Conservation (phyloP, 352 stramenopile species). For the Globisporangium mamillatum region DNA sequence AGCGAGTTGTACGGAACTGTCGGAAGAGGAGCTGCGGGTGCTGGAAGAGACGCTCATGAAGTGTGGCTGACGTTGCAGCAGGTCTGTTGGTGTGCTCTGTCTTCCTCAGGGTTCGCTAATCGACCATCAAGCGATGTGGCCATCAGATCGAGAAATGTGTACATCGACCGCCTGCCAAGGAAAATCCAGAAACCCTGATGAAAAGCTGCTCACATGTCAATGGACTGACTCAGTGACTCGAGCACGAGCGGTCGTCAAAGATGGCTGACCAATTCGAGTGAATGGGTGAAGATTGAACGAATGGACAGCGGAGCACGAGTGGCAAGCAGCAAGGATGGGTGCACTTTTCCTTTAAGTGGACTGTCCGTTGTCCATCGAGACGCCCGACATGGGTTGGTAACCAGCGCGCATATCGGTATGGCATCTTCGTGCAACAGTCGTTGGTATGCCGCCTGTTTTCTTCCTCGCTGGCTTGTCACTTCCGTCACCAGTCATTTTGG, state of each 20-base stretch:
- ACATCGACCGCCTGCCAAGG: neutral
- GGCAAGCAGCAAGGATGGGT: neutral
- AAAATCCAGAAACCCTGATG: neutral
- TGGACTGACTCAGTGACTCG: neutral
- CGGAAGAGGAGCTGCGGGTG: conserved; percentile 25
- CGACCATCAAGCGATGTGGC: neutral
- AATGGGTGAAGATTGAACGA: conserved; percentile 4
- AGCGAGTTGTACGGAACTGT: conserved; percentile 12
- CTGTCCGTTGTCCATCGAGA: neutral
- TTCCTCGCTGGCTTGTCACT: neutral
- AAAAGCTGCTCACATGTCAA: neutral
- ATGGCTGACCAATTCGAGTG: neutral
- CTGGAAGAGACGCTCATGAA: conserved; percentile 27
- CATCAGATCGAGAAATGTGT: neutral
- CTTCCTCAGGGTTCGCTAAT: neutral
- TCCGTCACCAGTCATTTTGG: conserved; percentile 14
- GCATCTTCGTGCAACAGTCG: no score
- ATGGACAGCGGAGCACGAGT: neutral
- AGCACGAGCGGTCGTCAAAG: neutral
- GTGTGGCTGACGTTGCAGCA: neutral
- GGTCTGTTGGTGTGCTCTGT: neutral
- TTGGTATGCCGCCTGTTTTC: neutral
- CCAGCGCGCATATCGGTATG: neutral
- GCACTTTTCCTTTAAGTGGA: neutral
- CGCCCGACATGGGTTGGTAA: conserved; percentile 6